Evolutionary conservation across 73 alveolate species (phyloP).

Genomic region (Tetrahymena malaccensis): DNA sequence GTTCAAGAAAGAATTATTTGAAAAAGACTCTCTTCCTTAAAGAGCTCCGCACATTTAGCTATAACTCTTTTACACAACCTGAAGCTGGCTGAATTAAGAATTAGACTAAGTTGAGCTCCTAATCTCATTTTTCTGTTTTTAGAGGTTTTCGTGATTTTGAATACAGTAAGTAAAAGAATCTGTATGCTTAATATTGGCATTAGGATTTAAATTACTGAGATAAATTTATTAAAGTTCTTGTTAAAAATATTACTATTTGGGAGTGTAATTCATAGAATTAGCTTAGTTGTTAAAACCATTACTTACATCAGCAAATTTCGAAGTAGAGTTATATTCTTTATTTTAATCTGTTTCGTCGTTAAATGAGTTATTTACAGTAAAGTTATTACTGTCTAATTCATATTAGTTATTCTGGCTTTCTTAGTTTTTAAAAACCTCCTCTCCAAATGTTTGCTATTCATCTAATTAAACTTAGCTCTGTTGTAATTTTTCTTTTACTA

Average conservation of each 20-base stretch:
- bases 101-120: background rate
- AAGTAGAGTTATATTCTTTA: background rate
- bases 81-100: background rate
- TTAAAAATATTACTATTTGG: background rate
- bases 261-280: background rate
- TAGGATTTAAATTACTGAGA: background rate
- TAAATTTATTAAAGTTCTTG: background rate
- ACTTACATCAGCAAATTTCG: background rate
- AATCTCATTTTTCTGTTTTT: background rate
- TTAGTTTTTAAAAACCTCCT: background rate
- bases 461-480: background rate
- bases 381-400: background rate
- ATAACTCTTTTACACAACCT: background rate
- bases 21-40: background rate
- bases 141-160: background rate
- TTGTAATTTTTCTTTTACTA: background rate
- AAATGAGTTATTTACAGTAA: background rate
- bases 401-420: background rate
- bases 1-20: background rate
- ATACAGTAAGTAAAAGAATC: background rate
- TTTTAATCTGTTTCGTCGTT: background rate
- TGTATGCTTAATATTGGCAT: background rate
- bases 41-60: background rate
- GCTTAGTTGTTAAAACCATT: background rate
- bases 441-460: background rate